Percentiles rank a stretch among this genome's conserved stretches.
These are phyloP conservation scores for Xylaria venustula DNA, from an alignment of 495 filamentous ascomycete species.

Conservation along the genomic window DNA sequence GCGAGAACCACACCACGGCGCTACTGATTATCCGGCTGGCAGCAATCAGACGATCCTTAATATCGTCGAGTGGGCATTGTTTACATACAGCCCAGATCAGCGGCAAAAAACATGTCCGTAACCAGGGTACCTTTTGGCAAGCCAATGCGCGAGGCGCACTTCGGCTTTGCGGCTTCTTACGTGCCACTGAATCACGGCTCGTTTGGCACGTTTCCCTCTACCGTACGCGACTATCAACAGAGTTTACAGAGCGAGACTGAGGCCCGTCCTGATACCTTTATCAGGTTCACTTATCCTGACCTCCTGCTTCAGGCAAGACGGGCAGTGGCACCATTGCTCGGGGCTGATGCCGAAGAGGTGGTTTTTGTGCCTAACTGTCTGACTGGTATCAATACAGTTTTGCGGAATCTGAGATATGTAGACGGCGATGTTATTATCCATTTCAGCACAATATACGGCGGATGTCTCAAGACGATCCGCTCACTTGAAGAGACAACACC, in stretches of 20 bases:
- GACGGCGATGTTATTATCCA: constrained; percentile 60
- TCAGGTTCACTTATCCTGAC: constrained; percentile 55
- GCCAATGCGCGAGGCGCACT: constrained; percentile 34
- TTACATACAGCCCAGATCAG: constrained; percentile 1
- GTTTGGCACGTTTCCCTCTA: constrained; percentile 35
- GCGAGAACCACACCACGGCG: background rate
- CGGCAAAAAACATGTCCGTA: background rate
- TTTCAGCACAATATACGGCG: constrained; percentile 77
- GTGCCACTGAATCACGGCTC: constrained; percentile 43
- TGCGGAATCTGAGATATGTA: constrained; percentile 63
- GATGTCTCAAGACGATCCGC: constrained; percentile 67
- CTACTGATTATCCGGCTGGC: background rate
- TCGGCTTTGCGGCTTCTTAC: constrained; percentile 35
- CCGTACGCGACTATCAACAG: constrained; percentile 31
- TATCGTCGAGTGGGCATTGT: constrained; percentile 1
- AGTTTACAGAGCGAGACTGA: constrained; percentile 29
- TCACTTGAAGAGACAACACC: constrained; percentile 59
- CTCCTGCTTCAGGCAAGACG: constrained; percentile 59
- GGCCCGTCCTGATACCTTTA: constrained; percentile 36
- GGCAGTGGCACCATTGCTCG: constrained; percentile 59
- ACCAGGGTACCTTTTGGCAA: constrained; percentile 28
- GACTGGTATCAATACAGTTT: constrained; percentile 73
- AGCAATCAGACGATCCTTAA: background rate
- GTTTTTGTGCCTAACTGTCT: constrained; percentile 82
- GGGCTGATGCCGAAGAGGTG: constrained; percentile 58